Percentiles rank a stretch among this genome's conserved stretches.
phyloP scores from a whole-genome alignment of 2,329 filamentous ascomycete genomes.

The Simplicillium sp. region DNA sequence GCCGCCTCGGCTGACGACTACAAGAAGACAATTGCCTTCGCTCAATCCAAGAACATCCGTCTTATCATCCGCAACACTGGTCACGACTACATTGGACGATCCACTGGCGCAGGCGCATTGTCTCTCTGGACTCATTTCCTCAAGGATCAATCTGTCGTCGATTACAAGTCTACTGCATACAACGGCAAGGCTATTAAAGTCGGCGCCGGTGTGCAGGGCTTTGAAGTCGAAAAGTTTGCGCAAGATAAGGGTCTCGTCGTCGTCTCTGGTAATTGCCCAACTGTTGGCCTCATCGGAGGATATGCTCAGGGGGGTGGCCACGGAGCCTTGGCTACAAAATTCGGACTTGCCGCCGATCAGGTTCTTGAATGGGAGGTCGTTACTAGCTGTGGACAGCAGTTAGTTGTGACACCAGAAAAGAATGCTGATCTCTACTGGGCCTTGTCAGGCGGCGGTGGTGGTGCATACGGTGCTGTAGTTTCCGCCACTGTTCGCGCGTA shows the following conservation, averaged over 20 bases:
- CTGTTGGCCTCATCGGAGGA: constrained; percentile 44
- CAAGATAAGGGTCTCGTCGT: constrained; percentile 24
- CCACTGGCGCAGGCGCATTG: constrained; percentile 39
- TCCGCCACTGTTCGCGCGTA: constrained; percentile 38
- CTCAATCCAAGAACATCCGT: constrained; percentile 28
- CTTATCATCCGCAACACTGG: constrained; percentile 39
- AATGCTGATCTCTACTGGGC: constrained; percentile 52
- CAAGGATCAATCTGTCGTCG: constrained; percentile 25
- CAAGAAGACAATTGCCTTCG: constrained; percentile 20
- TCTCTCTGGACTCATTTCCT: constrained; percentile 38
- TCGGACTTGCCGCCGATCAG: constrained; percentile 48
- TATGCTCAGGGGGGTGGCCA: constrained; percentile 50
- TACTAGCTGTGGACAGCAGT: constrained; percentile 30
- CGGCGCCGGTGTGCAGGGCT: constrained; percentile 37
- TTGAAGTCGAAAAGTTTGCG: constrained; percentile 30
- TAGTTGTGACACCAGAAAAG: constrained; percentile 30
- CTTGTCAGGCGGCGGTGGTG: constrained; percentile 42
- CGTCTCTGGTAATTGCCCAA: constrained; percentile 35
- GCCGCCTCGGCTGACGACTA: constrained; percentile 16
- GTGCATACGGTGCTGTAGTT: constrained; percentile 41
- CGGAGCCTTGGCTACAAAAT: constrained; percentile 33
- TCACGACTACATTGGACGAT: constrained; percentile 41
- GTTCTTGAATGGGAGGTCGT: constrained; percentile 41
- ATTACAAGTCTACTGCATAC: constrained; percentile 24
- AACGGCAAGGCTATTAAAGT: constrained; percentile 36